Percentiles rank a stretch among this genome's conserved stretches.
Evolutionary conservation across 257 asterid genomes (phyloP).

Genomic region (Misopates orontium): DNA sequence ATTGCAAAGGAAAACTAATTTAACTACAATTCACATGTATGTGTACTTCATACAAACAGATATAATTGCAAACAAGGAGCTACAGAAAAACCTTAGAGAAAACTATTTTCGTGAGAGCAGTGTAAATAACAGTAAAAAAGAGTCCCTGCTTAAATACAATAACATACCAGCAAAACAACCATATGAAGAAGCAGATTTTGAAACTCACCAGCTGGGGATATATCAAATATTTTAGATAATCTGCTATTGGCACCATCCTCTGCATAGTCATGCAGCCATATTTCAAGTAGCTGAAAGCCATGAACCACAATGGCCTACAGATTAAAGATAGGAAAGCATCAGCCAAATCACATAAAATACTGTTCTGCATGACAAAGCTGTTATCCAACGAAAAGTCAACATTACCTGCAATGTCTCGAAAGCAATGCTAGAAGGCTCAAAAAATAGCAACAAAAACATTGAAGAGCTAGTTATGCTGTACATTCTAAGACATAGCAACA

Average conservation of each 20-base stretch:
- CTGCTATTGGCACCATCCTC: constrained; percentile 60
- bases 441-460: constrained; percentile 65
- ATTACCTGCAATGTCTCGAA: constrained; percentile 94
- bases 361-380: background rate
- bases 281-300: constrained; percentile 91
- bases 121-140: no score
- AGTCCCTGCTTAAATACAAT: no score
- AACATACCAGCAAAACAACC: background rate
- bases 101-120: no score
- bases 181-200: background rate
- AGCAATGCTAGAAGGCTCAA: constrained; percentile 92
- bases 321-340: constrained; percentile 29
- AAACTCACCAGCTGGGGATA: constrained; percentile 70
- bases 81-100: no score
- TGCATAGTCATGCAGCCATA: constrained; percentile 77
- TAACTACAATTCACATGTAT: no score
- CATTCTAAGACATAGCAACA: constrained; percentile 54
- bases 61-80: no score
- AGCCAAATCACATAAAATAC: constrained; percentile 6
- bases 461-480: constrained; percentile 54
- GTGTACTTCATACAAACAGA: no score
- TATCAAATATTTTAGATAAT: constrained; percentile 62
- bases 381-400: constrained; percentile 4
- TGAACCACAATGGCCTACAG: constrained; percentile 89
- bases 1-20: no score